Conservation (phyloP, 306 rosid species). For the Amphicarpaea edgeworthii region DNA sequence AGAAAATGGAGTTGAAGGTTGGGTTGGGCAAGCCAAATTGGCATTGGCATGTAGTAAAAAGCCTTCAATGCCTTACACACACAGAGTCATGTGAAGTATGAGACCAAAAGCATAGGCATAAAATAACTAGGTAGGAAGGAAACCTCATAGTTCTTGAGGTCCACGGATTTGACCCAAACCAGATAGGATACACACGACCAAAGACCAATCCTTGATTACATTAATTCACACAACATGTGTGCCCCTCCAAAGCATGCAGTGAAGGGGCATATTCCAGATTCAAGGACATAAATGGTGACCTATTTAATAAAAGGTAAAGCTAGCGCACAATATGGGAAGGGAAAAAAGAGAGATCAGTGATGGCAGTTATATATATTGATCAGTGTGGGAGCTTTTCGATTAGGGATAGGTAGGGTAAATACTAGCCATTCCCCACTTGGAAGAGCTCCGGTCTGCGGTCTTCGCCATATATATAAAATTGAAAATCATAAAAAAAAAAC, state of each 20-base stretch:
- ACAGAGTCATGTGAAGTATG: slow-evolving; percentile 35
- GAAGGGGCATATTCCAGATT: slow-evolving; percentile 1
- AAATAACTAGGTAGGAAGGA: not conserved
- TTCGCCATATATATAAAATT: too few relatives aligned
- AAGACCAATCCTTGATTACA: slow-evolving; percentile 2
- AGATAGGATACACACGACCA: too few relatives aligned
- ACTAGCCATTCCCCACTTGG: too few relatives aligned
- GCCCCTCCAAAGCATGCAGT: slow-evolving; percentile 24
- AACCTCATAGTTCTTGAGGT: slow-evolving; percentile 25
- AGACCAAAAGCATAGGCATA: slow-evolving; percentile 11
- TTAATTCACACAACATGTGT: slow-evolving; percentile 29
- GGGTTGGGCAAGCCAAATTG: not conserved
- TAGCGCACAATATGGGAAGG: not conserved
- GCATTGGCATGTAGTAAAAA: not conserved
- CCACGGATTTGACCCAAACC: slow-evolving; percentile 26
- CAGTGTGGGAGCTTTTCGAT: too few relatives aligned
- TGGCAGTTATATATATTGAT: too few relatives aligned
- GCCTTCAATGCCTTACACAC: not conserved
- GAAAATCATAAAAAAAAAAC: too few relatives aligned
- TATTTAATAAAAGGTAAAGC: slow-evolving; percentile 27
- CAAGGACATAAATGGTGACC: slow-evolving; percentile 11
- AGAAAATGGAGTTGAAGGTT: not conserved
- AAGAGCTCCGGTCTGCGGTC: too few relatives aligned
- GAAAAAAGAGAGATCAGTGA: not conserved
- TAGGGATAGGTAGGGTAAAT: too few relatives aligned